A percentile compares a stretch with the other conserved stretches of the same genome.
Conservation (phyloP, 768 basidiomycete species). For the Serendipita sp. region DNA sequence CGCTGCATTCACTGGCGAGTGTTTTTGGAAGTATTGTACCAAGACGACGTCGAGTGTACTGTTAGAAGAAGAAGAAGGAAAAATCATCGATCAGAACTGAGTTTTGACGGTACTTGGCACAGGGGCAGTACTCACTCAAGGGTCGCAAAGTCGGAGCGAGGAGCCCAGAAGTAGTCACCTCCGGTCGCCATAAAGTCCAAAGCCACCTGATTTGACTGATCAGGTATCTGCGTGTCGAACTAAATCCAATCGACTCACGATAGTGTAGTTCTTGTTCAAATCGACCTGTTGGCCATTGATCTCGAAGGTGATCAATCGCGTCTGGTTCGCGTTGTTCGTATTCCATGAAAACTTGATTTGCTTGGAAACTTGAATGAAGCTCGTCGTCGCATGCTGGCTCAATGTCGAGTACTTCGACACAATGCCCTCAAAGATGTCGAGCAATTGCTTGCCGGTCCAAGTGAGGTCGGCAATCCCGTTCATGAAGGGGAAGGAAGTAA, state of each 20-base stretch:
- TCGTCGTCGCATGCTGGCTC: constrained; percentile 22
- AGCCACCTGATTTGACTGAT: neutral
- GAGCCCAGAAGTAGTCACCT: constrained; percentile 14
- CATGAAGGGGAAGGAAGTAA: constrained; percentile 31
- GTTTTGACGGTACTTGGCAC: neutral
- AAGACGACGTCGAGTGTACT: constrained; percentile 15
- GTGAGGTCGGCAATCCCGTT: constrained; percentile 27
- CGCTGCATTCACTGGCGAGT: constrained; percentile 13
- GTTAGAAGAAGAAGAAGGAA: too few relatives aligned
- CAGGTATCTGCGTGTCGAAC: neutral
- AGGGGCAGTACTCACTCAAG: constrained; percentile 8
- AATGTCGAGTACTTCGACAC: constrained; percentile 20
- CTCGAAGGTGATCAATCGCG: constrained; percentile 15
- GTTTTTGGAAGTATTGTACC: constrained; percentile 10
- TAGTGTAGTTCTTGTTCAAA: constrained; percentile 14
- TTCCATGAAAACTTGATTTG: constrained; percentile 19
- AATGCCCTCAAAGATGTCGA: constrained; percentile 30
- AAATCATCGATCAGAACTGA: neutral
- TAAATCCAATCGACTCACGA: constrained; percentile 8
- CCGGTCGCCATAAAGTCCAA: constrained; percentile 18
- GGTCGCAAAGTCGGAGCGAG: neutral
- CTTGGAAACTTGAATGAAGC: constrained; percentile 29
- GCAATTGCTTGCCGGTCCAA: constrained; percentile 27
- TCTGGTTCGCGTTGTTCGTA: constrained; percentile 14
- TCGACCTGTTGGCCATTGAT: constrained; percentile 13